These are phyloP conservation scores for Ophiostoma ulmi DNA, from an alignment of 2,329 filamentous ascomycete genomes.

Conservation along the genomic window DNA sequence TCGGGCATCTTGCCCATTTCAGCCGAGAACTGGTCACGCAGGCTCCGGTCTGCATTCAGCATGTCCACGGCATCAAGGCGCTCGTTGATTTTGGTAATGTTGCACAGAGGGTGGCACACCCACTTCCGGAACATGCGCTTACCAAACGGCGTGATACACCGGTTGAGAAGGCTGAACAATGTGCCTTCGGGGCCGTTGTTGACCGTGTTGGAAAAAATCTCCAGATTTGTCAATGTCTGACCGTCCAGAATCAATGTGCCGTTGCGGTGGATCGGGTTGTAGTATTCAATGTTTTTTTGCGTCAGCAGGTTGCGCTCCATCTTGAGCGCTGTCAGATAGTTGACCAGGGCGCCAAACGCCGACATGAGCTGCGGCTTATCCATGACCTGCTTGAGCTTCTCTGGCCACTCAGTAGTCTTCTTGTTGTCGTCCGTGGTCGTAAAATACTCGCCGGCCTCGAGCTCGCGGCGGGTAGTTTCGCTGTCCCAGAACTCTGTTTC, in stretches of 20 bases:
- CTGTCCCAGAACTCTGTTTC: slow-evolving; percentile 87
- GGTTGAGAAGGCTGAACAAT: slow-evolving; percentile 82
- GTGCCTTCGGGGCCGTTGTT: slow-evolving; percentile 83
- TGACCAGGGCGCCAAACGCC: slow-evolving; percentile 79
- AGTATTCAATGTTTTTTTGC: slow-evolving; percentile 84
- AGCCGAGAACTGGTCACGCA: slow-evolving; percentile 82
- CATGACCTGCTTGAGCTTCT: slow-evolving; percentile 63
- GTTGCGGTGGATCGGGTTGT: slow-evolving; percentile 85
- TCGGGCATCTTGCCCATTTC: slow-evolving; percentile 91
- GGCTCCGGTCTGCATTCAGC: slow-evolving; percentile 72
- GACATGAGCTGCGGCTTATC: slow-evolving; percentile 84
- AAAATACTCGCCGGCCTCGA: slow-evolving; percentile 78
- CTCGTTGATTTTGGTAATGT: slow-evolving; percentile 83
- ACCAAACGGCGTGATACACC: slow-evolving; percentile 92
- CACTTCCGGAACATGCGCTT: slow-evolving; percentile 94
- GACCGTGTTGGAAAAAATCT: slow-evolving; percentile 88
- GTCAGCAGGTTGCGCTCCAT: slow-evolving; percentile 83
- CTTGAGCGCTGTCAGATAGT: slow-evolving; percentile 81
- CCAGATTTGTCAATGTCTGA: slow-evolving; percentile 95
- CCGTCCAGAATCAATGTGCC: slow-evolving; percentile 90
- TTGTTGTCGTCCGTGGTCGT: slow-evolving; percentile 46
- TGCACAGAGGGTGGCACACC: slow-evolving; percentile 92
- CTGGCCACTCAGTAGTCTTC: slow-evolving; percentile 64
- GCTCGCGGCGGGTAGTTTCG: slow-evolving; percentile 73
- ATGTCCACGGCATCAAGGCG: slow-evolving; percentile 84